Base-by-base conservation (phyloP, 345 rosid genomes). In the Sonneratia alba region DNA sequence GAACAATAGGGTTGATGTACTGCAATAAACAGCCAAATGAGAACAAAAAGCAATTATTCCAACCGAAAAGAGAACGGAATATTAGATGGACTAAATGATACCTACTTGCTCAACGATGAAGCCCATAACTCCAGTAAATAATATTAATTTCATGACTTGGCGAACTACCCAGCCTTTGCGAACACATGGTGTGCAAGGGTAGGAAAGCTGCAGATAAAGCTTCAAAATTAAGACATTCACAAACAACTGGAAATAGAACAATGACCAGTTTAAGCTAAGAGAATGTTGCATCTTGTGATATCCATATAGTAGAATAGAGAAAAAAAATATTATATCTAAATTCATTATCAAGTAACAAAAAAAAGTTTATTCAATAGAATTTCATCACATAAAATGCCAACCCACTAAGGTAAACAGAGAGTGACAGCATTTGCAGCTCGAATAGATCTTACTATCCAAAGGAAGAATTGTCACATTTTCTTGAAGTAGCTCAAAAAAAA, bases 1-100 rank as follows among this genome's bases (percentile, higher is more conserved):
- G 85, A 66, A 92, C 94, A 67, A 96, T 88, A 75, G 99, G 99
- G 79, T 96, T 96, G 75, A 96, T 96, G 71, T 96, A 96, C 99
- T 96, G 98, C 86, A 83, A 74, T 62, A 82, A 74, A 73, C 74
- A 18, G 72, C 55, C 49, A 72, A 74, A 24, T 66, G 13, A 64
- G 34, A 36, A 71, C 78, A 76, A 86, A 8, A 59, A 62, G 67
- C 22, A 71, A 16, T 53, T 2, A 36, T 57, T 13, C 13, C 49
- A 49, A 0, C 62, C 71, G 68, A 40, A 13, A 12, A 27, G 36
- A 42, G 51, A 51, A 71, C 3, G 43, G 10, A 27, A 24, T 67
- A 22, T 43, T 59, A 40, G 27, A 22, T 36, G 38, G 67, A 27
- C 49, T 47, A 32, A 68, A 74, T 34, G 59, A 68, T 36, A n/a